Conservation (phyloP, 352 stramenopile genomes). For the Peronosclerospora sorghi region DNA sequence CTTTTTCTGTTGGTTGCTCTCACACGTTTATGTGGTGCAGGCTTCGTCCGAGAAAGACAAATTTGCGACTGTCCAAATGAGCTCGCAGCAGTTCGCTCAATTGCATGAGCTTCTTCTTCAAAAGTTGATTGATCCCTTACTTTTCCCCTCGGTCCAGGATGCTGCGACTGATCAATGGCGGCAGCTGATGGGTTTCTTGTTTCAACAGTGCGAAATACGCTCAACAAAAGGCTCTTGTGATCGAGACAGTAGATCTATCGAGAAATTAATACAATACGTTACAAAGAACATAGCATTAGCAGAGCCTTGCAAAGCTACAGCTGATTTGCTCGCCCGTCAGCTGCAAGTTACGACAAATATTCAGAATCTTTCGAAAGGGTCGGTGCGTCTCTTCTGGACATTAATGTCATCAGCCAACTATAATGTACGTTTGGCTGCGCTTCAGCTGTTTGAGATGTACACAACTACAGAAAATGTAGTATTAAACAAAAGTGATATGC, state of each 20-base stretch:
- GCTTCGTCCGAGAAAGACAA: conserved; percentile 15
- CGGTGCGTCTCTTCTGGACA: conserved; percentile 51
- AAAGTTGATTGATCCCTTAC: conserved; percentile 13
- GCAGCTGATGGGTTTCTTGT: conserved; percentile 59
- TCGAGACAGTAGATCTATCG: conserved; percentile 27
- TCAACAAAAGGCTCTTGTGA: conserved; percentile 5
- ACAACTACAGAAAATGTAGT: conserved; percentile 45
- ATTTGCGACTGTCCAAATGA: conserved; percentile 20
- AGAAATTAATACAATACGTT: conserved; percentile 57
- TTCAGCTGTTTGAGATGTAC: conserved; percentile 64
- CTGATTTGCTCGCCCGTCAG: conserved; percentile 15
- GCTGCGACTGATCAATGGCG: conserved; percentile 37
- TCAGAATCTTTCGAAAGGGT: conserved; percentile 51
- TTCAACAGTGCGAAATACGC: conserved; percentile 26
- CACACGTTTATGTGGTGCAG: conserved; percentile 44
- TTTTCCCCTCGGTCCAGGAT: conserved; percentile 36
- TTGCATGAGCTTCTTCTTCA: conserved; percentile 47
- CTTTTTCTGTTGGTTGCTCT: conserved; percentile 72
- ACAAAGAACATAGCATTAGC: conserved; percentile 29
- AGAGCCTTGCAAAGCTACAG: conserved; percentile 13
- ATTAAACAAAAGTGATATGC: conserved; percentile 42
- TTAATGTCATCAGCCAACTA: conserved; percentile 37
- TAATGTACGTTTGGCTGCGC: conserved; percentile 40
- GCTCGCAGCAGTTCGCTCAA: conserved; percentile 24
- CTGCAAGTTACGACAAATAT: conserved; percentile 22